These are phyloP conservation scores for Globisporangium apiculatum DNA, from an alignment of 352 stramenopile species.

Conservation along the genomic window DNA sequence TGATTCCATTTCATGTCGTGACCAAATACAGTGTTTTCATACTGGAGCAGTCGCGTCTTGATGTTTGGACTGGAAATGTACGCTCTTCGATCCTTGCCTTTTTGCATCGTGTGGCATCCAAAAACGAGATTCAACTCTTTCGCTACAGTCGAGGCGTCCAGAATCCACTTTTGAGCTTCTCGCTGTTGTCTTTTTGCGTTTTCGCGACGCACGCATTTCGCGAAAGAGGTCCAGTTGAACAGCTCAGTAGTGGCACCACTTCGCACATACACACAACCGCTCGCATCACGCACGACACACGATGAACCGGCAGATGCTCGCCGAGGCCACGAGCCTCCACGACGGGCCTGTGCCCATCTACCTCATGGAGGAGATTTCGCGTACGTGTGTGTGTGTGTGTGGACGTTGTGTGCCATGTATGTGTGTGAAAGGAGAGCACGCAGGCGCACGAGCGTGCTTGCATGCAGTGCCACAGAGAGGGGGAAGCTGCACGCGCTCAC, in stretches of 20 bases:
- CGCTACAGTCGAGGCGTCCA: too few species aligned
- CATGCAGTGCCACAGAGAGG: background rate
- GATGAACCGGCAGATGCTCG: slow-evolving; percentile 78
- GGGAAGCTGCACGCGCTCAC: background rate
- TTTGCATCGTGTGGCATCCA: too few species aligned
- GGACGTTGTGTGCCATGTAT: background rate
- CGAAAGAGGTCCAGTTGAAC: too few species aligned
- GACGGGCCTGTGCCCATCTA: slow-evolving; percentile 77
- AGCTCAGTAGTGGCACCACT: background rate
- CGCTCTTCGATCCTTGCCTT: too few species aligned
- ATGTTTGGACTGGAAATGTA: too few species aligned
- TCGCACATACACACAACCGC: background rate
- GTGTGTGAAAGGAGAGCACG: background rate
- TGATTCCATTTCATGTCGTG: too few species aligned
- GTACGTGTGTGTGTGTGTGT: slow-evolving; percentile 29
- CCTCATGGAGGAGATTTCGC: slow-evolving; percentile 79
- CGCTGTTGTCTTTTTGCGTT: too few species aligned
- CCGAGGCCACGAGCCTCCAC: slow-evolving; percentile 79
- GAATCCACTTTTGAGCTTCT: too few species aligned
- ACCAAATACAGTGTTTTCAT: too few species aligned
- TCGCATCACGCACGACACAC: background rate
- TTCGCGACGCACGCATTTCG: too few species aligned
- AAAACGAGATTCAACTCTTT: too few species aligned
- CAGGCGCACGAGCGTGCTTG: background rate
- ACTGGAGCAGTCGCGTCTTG: too few species aligned